A percentile compares a stretch with the other conserved stretches of the same genome.
These are phyloP conservation scores for Parasitella parasitica DNA, from an alignment of 371 early-diverging fungal genomes.

Conservation along the genomic window DNA sequence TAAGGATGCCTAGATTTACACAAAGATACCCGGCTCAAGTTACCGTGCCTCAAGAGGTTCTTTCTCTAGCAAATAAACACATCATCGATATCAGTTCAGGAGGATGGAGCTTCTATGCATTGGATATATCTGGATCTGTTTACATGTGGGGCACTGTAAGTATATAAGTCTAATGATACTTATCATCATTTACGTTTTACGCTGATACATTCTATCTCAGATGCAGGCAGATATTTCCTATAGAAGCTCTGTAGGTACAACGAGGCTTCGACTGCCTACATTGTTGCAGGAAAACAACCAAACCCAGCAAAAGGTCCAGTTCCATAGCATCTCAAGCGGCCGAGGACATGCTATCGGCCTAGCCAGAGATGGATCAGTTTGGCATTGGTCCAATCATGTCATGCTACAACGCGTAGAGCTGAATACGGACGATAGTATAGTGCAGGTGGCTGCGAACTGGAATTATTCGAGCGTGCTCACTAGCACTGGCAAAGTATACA, in stretches of 20 bases:
- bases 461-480: slow-evolving; percentile 30
- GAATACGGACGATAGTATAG: not conserved
- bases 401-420: slow-evolving; percentile 22
- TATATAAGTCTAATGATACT: not conserved
- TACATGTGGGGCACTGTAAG: slow-evolving; percentile 53
- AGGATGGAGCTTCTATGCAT: slow-evolving; percentile 52
- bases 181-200: not conserved
- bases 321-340: slow-evolving; percentile 27
- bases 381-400: slow-evolving; percentile 41
- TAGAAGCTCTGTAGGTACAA: slow-evolving; percentile 4
- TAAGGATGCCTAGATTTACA: not conserved
- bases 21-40: slow-evolving; percentile 5
- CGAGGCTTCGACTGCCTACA: not conserved
- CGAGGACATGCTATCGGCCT: slow-evolving; percentile 44
- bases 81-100: slow-evolving; percentile 45
- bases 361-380: slow-evolving; percentile 28
- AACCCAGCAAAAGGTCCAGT: not conserved
- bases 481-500: slow-evolving; percentile 19
- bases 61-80: slow-evolving; percentile 26
- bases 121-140: slow-evolving; percentile 38
- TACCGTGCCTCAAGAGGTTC: slow-evolving; percentile 27
- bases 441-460: slow-evolving; percentile 42
- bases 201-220: not conserved
- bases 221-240: slow-evolving; percentile 13
- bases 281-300: not conserved